Conservation (phyloP, 2,329 filamentous ascomycete species). For the Botrytis fabae region DNA sequence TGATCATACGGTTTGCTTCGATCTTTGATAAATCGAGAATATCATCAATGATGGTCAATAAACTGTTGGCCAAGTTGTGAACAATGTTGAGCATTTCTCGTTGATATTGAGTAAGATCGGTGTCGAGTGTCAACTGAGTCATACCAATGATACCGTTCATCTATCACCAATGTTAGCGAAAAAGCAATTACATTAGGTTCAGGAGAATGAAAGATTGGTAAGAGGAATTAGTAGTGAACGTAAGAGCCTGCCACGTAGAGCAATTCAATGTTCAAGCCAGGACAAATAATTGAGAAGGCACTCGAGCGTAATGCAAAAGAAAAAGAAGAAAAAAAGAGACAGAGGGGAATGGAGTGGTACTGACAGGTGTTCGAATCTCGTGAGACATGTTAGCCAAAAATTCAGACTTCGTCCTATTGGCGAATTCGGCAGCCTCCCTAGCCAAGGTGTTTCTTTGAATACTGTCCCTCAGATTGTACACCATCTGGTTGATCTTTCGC, state of each 20-base stretch:
- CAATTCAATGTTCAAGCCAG: neutral
- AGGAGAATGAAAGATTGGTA: neutral
- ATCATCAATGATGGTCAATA: conserved; percentile 94
- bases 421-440: conserved; percentile 91
- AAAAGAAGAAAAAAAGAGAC: no score
- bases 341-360: neutral
- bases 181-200: neutral
- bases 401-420: conserved; percentile 97
- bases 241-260: neutral
- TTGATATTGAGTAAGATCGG: conserved; percentile 90
- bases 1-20: conserved; percentile 95
- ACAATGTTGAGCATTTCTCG: conserved; percentile 99
- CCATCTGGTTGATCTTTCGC: conserved; percentile 99
- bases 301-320: neutral
- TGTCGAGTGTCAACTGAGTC: conserved; percentile 95
- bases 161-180: conserved; percentile 1
- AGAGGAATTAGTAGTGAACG: neutral
- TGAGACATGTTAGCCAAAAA: conserved; percentile 99
- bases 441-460: conserved; percentile 96
- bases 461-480: conserved; percentile 90
- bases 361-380: conserved; percentile 93
- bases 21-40: conserved; percentile 77
- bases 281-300: neutral
- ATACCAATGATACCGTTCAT: conserved; percentile 46
- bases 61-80: conserved; percentile 91